phyloP scores from a whole-genome alignment of 192 early-diverging fungal species.

The Borealophlyctis nickersoniae region DNA sequence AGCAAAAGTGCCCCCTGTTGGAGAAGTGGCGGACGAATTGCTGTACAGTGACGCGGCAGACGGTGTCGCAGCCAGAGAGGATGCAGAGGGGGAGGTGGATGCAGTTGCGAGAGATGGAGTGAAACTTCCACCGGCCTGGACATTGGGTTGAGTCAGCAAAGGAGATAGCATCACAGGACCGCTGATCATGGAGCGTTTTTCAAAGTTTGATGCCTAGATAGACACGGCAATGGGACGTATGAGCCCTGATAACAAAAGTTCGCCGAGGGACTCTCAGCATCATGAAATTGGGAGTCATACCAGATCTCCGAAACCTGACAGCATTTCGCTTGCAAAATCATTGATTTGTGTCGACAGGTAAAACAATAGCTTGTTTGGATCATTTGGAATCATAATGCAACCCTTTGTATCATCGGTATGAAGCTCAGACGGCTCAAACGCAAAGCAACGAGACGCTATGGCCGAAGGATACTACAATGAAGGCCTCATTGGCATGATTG shows the following conservation, averaged over 20 bases:
- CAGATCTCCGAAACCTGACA: constrained; percentile 62
- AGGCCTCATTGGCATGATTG: neutral
- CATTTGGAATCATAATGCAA: constrained; percentile 75
- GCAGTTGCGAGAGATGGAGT: constrained; percentile 4
- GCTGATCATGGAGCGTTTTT: constrained; percentile 56
- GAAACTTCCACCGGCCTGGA: neutral
- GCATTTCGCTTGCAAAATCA: constrained; percentile 71
- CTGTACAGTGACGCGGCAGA: constrained; percentile 8
- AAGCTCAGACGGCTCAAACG: constrained; percentile 74
- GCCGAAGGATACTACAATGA: constrained; percentile 63
- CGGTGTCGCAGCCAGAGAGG: neutral
- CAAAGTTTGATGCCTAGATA: constrained; percentile 49
- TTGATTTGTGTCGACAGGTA: constrained; percentile 76
- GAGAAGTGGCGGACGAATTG: neutral
- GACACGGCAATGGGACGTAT: too few relatives aligned
- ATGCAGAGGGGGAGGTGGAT: neutral
- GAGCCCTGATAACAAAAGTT: neutral
- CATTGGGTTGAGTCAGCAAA: neutral
- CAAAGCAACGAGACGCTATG: constrained; percentile 71
- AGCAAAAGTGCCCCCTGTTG: neutral
- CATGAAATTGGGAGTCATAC: too few relatives aligned
- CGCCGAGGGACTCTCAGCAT: too few relatives aligned
- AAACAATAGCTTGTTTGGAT: constrained; percentile 67
- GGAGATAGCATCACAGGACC: constrained; percentile 34
- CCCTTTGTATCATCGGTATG: constrained; percentile 73